phyloP scores from a whole-genome alignment of 1,139 yeast species.

The Hyphopichia fennica region DNA sequence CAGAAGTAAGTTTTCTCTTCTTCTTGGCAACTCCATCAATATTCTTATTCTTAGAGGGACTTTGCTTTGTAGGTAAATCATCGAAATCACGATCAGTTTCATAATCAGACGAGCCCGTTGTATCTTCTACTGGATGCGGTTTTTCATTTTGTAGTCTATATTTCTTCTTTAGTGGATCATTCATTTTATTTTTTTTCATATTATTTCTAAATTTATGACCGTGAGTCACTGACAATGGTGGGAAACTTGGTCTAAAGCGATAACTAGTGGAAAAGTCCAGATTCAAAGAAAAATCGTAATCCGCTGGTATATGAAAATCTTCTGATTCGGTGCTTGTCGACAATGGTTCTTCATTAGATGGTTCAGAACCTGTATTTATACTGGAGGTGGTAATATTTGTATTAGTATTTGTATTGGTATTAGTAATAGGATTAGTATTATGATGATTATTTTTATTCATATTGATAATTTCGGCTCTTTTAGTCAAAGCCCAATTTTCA shows the following conservation, averaged over 20 bases:
- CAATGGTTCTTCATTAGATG: neutral
- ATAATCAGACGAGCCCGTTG: constrained; percentile 11
- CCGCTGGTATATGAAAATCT: constrained; percentile 27
- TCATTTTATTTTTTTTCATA: constrained; percentile 9
- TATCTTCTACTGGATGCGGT: constrained; percentile 9
- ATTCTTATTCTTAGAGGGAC: neutral
- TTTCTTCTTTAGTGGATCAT: constrained; percentile 10
- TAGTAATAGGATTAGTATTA: neutral
- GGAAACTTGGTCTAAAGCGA: constrained; percentile 45
- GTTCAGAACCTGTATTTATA: too few relatives aligned
- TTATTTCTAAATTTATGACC: constrained; percentile 13
- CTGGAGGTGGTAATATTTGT: neutral
- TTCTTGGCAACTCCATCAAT: neutral
- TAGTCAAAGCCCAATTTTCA: constrained; percentile 53
- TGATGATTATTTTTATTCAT: constrained; percentile 8
- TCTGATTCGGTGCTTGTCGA: constrained; percentile 1
- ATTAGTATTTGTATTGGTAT: neutral
- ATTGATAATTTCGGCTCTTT: constrained; percentile 46
- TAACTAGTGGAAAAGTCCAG: constrained; percentile 31
- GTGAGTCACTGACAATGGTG: constrained; percentile 46
- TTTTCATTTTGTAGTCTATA: constrained; percentile 4
- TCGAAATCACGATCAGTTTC: constrained; percentile 12
- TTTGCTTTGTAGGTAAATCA: constrained; percentile 2
- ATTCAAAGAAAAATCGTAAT: constrained; percentile 37
- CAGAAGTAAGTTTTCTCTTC: neutral